Conservation (phyloP, 2,329 filamentous ascomycete genomes). For the Epicoccum sorghinum region DNA sequence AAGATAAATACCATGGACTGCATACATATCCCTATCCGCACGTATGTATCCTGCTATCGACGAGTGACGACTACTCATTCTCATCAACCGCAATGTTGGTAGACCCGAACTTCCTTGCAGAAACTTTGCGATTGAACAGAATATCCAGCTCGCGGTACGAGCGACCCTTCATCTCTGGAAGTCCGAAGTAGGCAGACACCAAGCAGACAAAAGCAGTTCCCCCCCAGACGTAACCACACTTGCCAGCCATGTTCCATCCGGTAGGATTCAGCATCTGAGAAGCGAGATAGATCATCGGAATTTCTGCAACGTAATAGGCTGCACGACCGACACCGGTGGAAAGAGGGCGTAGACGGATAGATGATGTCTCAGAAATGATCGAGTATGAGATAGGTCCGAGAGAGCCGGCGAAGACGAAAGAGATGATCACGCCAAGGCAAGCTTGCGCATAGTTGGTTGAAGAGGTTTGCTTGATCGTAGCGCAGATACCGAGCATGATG, state of each 20-base stretch:
- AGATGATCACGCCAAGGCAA: constrained; percentile 67
- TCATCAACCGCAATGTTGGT: constrained; percentile 63
- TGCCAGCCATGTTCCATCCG: constrained; percentile 46
- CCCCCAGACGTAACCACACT: constrained; percentile 41
- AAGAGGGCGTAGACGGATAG: constrained; percentile 66
- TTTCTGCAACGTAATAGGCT: constrained; percentile 67
- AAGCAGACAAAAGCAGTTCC: constrained; percentile 60
- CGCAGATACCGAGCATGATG: constrained; percentile 64
- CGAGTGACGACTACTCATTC: constrained; percentile 59
- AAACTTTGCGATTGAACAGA: constrained; percentile 51
- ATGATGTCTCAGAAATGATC: constrained; percentile 70
- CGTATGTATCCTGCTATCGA: too few relatives aligned
- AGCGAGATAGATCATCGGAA: constrained; percentile 69
- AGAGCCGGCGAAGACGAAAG: constrained; percentile 67
- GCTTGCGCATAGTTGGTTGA: constrained; percentile 62
- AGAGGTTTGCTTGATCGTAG: constrained; percentile 52
- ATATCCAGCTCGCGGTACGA: constrained; percentile 57
- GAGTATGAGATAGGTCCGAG: constrained; percentile 70
- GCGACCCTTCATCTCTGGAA: constrained; percentile 61
- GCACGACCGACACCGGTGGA: constrained; percentile 68
- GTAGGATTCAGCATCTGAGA: constrained; percentile 57
- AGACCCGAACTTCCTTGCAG: constrained; percentile 61
- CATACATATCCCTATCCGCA: too few relatives aligned
- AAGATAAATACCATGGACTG: too few relatives aligned
- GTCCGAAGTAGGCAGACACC: constrained; percentile 55